phyloP scores from a whole-genome alignment of 352 stramenopile species.

The Phytophthora pisi region DNA sequence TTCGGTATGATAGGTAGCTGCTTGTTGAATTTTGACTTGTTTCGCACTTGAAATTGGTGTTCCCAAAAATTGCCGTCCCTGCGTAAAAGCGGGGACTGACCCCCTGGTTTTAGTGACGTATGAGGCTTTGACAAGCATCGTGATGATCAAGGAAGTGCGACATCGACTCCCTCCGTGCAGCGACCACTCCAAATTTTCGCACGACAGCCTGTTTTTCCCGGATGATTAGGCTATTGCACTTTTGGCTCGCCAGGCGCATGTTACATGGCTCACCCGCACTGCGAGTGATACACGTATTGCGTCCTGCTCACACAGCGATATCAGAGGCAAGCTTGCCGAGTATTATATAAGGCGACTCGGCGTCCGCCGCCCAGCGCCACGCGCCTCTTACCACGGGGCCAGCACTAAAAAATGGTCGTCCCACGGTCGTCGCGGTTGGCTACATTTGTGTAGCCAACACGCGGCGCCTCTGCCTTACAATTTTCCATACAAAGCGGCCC shows the following conservation, averaged over 20 bases:
- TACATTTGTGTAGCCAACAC: constrained; percentile 4
- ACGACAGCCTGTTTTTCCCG: constrained; percentile 30
- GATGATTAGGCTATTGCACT: constrained; percentile 2
- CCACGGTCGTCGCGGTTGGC: constrained; percentile 5
- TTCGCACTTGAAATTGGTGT: neutral
- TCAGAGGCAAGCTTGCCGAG: neutral
- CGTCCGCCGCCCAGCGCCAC: no score
- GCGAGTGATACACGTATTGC: neutral
- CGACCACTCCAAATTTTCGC: constrained; percentile 30
- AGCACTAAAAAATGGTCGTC: neutral
- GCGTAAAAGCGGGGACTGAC: neutral
- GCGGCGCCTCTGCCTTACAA: constrained; percentile 11
- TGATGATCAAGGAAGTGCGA: neutral
- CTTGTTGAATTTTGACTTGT: constrained; percentile 7
- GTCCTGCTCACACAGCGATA: neutral
- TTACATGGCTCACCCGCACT: neutral
- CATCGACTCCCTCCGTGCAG: constrained; percentile 6
- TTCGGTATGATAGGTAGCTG: neutral
- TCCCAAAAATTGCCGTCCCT: neutral
- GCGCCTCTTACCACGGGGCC: neutral
- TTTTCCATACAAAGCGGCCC: constrained; percentile 13
- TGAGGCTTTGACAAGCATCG: neutral
- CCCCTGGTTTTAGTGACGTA: neutral
- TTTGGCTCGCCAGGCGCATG: neutral
- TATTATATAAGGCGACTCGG: neutral